These are phyloP conservation scores for Heliocybe sulcata DNA, from an alignment of 1,284 basidiomycete species.

Conservation along the genomic window DNA sequence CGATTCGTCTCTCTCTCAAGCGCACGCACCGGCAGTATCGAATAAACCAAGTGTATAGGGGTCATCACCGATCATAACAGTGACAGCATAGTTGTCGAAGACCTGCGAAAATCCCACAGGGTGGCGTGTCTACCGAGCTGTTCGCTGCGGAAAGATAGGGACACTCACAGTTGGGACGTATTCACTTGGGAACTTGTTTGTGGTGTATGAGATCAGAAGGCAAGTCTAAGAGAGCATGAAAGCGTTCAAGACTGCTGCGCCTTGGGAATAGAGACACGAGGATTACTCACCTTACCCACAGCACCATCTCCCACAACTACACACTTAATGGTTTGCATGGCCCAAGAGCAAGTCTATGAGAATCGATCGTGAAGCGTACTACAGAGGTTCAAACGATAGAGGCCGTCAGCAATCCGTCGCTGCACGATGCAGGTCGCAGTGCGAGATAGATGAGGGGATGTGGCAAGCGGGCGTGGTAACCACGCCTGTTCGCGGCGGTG, in stretches of 20 bases:
- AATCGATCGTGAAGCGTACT: not conserved
- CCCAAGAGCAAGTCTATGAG: not conserved
- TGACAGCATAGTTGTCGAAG: conserved; percentile 97
- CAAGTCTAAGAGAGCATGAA: conserved; percentile 66
- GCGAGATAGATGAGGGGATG: not conserved
- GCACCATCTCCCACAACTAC: conserved; percentile 99
- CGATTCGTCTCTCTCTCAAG: not conserved
- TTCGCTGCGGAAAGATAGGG: conserved; percentile 10
- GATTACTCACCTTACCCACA: conserved; percentile 86
- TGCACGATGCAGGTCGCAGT: not conserved
- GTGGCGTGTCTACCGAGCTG: conserved; percentile 12
- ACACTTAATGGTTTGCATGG: conserved; percentile 97
- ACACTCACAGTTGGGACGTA: conserved; percentile 95
- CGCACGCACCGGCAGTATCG: conserved; percentile 84
- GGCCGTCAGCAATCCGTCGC: not conserved
- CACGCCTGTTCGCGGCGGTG: not conserved
- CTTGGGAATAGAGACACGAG: not conserved
- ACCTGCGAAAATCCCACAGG: conserved; percentile 45
- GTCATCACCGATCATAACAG: conserved; percentile 99
- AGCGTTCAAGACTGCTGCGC: not conserved
- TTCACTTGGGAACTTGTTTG: conserved; percentile 98
- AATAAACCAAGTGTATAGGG: conserved; percentile 98
- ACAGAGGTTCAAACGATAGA: not conserved
- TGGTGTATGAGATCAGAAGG: conserved; percentile 98
- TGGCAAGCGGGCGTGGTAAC: conserved; percentile 1